Evolutionary conservation across 1,284 basidiomycete genomes (phyloP).

Genomic region (Ustilago crameri): DNA sequence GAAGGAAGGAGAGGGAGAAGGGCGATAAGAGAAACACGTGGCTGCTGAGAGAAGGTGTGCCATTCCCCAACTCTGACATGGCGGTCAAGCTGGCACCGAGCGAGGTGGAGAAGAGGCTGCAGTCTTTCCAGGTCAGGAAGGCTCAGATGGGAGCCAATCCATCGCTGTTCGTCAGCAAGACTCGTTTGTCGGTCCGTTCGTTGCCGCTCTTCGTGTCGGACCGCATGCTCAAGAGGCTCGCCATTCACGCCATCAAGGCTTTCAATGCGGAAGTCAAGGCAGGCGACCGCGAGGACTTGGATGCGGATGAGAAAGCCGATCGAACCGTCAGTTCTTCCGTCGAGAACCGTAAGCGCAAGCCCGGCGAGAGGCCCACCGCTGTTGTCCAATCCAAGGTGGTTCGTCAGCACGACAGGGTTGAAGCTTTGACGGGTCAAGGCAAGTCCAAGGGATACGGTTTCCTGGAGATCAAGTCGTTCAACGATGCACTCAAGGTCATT

Average conservation of each 20-base stretch:
- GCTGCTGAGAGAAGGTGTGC: conserved; percentile 83
- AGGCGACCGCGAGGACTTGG: conserved; percentile 75
- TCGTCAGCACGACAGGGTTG: conserved; percentile 84
- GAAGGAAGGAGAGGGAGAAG: conserved; percentile 81
- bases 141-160: conserved; percentile 79
- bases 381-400: conserved; percentile 87
- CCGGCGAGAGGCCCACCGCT: conserved; percentile 73
- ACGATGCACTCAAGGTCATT: conserved; percentile 88
- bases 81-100: conserved; percentile 38
- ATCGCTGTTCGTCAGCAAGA: conserved; percentile 90
- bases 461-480: conserved; percentile 86
- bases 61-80: conserved; percentile 59
- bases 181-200: conserved; percentile 90
- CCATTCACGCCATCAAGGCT: conserved; percentile 79
- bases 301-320: conserved; percentile 77
- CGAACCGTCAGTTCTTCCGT: conserved; percentile 34
- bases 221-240: conserved; percentile 86
- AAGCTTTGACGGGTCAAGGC: conserved; percentile 85
- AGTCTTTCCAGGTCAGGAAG: conserved; percentile 58
- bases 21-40: conserved; percentile 96
- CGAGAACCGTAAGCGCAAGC: conserved; percentile 66
- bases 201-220: conserved; percentile 90
- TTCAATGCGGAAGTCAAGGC: conserved; percentile 84
- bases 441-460: conserved; percentile 95
- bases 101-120: conserved; percentile 60